Conservation (phyloP, 164 flowering plant species). For the Amborella trichopoda region DNA sequence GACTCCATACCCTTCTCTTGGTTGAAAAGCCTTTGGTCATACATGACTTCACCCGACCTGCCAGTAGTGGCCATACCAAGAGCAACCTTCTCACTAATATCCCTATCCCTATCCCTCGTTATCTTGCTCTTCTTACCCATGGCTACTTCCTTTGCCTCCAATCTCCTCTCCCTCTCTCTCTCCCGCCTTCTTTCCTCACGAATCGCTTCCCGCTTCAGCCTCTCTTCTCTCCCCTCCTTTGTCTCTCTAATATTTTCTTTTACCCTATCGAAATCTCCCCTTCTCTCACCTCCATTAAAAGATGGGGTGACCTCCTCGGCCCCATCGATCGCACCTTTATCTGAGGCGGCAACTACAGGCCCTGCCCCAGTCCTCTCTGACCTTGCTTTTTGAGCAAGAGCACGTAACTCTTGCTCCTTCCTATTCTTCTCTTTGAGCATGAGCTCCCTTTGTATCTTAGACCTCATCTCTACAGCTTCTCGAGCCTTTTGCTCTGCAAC, state of each 20-base stretch:
- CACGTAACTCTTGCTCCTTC: conserved; percentile 78
- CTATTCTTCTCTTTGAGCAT: conserved; percentile 81
- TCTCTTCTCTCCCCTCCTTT: conserved; percentile 64
- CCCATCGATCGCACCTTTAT: conserved; percentile 11
- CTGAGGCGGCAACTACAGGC: conserved; percentile 24
- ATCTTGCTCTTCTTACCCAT: conserved; percentile 95
- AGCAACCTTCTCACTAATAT: conserved; percentile 90
- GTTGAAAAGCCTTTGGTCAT: conserved; percentile 85
- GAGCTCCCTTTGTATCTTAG: conserved; percentile 92
- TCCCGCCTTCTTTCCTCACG: conserved; percentile 85
- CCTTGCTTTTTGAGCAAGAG: conserved; percentile 76
- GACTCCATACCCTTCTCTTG: conserved; percentile 98
- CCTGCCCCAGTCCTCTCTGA: conserved; percentile 77
- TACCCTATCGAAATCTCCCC: conserved; percentile 32
- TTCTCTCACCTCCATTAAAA: not conserved
- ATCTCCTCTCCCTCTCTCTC: conserved; percentile 89
- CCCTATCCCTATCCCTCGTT: conserved; percentile 87
- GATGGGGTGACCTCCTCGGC: not conserved
- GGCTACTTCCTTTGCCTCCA: conserved; percentile 91
- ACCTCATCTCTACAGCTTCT: conserved; percentile 91
- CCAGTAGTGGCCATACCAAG: conserved; percentile 88
- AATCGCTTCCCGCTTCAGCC: conserved; percentile 63
- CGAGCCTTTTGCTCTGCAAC: conserved; percentile 94
- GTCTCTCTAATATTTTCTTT: conserved; percentile 50
- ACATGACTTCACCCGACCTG: conserved; percentile 69